Base-by-base conservation (phyloP, 2,329 filamentous ascomycete species). In the Ceratocystis huliohia region DNA sequence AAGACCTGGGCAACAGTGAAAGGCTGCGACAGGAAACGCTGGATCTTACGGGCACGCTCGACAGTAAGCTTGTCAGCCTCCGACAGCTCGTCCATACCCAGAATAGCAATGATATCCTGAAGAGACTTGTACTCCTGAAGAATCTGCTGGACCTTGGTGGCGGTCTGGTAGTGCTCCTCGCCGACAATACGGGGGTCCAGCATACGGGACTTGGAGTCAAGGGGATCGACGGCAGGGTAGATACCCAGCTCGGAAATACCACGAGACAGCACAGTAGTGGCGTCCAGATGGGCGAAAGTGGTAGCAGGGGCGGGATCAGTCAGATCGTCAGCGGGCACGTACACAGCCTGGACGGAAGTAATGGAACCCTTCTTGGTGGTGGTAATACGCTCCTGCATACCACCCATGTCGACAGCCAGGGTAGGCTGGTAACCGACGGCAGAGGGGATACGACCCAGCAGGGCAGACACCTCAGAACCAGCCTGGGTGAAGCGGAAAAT, bases 231-330 rank as follows among this genome's bases (percentile, higher is more conserved):
- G 75, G 94, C 94, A 75, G 94, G 94, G 87, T 99, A 99, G 84
- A 97, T 99, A 91, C 94, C 94, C 87, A 99, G 85, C 86, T 99
- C 94, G 72, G 94, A 97, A 79, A 99, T 99, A 92, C 94, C 93
- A 89, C 94, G 93, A 76, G 94, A 99, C 86, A 99, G 85, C 79
- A 97, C 94, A 87, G 94, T 99, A 80, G 94, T 99, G 85, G 94
- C 94, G 84, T 99, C 94, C 88, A 99, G 89, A 82, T 99, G 94
- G 79, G 94, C 94, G 82, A 99, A 99, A 80, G 94, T 99, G 80
- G 94, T 97, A 79, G 94, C 94, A 74, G 94, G 94, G 73, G 94
- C 94, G 82, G 94, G 94, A 83, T 99, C 94, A 84, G 94, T 99
- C 90, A 99, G 88, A 89, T 99, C 94, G 81, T 99, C 94, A 88